Percentiles rank a stretch among this genome's conserved stretches.
These are phyloP conservation scores for Micromonas commoda DNA, from an alignment of 139 green algal genomes.

Conservation along the genomic window DNA sequence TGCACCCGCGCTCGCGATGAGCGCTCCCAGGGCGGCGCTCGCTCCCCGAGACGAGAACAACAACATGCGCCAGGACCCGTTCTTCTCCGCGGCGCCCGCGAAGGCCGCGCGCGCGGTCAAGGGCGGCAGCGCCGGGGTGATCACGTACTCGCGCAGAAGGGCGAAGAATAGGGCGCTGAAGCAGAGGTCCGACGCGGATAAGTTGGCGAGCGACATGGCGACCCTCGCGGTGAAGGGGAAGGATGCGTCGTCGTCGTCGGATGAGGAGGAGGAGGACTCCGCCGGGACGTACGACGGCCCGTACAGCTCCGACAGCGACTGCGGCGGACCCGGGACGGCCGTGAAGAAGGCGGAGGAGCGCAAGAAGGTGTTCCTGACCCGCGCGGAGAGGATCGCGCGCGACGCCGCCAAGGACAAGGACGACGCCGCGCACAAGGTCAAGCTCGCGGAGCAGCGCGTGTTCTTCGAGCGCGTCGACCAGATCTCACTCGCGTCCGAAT, in stretches of 20 bases:
- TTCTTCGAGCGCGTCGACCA: constrained; percentile 8
- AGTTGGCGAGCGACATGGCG: no score
- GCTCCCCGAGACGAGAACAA: no score
- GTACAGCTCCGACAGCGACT: neutral
- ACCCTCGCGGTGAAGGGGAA: no score
- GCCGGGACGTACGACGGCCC: neutral
- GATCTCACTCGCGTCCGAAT: neutral
- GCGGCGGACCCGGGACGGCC: neutral
- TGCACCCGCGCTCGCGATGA: no score
- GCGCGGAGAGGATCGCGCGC: neutral
- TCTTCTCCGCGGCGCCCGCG: no score
- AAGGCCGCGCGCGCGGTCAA: no score
- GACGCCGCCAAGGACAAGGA: neutral
- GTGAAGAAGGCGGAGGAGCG: constrained; percentile 1
- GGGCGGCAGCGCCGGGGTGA: no score
- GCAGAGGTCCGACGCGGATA: no score
- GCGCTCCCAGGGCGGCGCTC: no score
- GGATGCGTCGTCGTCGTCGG: neutral
- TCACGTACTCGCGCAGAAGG: no score
- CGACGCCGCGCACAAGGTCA: neutral
- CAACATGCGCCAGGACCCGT: no score
- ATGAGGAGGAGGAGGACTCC: neutral
- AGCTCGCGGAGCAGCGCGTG: constrained; percentile 2
- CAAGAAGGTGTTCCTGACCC: neutral
- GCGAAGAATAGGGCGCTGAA: no score